Evolutionary conservation across 441 rosid genomes (phyloP), one percentile per base, ranked within the genome.

Genomic region (Brassica hybrid): DNA sequence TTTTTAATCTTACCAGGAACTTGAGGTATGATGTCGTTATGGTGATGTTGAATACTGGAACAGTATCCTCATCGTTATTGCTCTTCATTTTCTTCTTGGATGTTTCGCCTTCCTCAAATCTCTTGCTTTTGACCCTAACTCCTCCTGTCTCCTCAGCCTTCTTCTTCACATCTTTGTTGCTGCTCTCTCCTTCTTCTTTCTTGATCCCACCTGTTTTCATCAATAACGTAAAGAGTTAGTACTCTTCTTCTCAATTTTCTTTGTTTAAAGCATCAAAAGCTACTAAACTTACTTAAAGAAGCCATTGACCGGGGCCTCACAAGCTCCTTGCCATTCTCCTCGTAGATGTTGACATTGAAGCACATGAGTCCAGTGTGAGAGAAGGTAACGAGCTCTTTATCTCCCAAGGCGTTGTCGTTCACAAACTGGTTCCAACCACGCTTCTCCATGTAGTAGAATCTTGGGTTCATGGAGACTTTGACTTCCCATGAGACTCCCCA

Each of bases 371-470:
- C 74, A 3, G 2, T 36, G 77, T 67, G 77, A 36, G 34, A 72
- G 48, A 78, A 78, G 2, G 81, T 67, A 0, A 78, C 0, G 11
- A 72, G 59, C 59, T 78, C 81, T 10, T 73, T 23, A 8, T 13
- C 14, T 66, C 81, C 81, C 52, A 78, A 78, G 2, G 58, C 64
- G 13, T 67, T 67, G 27, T 78, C 77, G 6, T 21, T 78, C 38
- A 78, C 77, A 25, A 60, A 60, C 65, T 60, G 36, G 65, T 27
- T 27, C 65, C 65, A 60, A 6, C 65, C 65, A 1, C 9, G 13
- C 65, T 60, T 60, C 18, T 60, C 65, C 18, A 60, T 60, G 65
- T 60, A 60, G 65, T 60, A n/a, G 38, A 25, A 25, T 3, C 65
- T 60, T 1, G 65, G 10, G 65, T 60, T 60, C 65, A 13, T 60